Base-by-base conservation (phyloP, 2,329 filamentous ascomycete species). In the Alternaria arbusti region DNA sequence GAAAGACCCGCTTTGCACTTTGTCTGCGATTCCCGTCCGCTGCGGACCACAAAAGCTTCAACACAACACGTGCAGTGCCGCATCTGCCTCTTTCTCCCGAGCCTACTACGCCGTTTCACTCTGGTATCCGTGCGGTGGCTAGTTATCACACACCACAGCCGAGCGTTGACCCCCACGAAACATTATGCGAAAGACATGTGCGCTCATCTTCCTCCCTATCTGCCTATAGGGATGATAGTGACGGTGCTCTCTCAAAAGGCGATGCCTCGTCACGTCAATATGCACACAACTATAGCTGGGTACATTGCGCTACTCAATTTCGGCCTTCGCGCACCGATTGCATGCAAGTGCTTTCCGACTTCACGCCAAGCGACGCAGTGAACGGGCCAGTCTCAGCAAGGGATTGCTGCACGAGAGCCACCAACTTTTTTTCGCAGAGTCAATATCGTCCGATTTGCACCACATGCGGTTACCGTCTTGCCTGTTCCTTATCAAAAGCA, bases 311-410 rank as follows among this genome's bases (percentile, higher is more conserved):
- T 56, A 40, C 49, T 36, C 20, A 40, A 40, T 64, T 67, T 40
- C 63, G 63, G 59, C 64, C 64, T 57, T 57, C 46, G 66, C 61
- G 61, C 60, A 63, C 61, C 59, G 59, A 57, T 26, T 28, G 25
- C 49, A 54, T 59, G 60, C 60, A 63, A 73, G 68, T 68, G 66
- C 68, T 69, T 61, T 58, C 65, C 57, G 52, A 63, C 49, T 55
- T 73, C 72, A 76, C 74, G 75, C 76, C 75, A 76, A 77, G 74
- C 40, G 55, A 69, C 64, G 70, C 66, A 52, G 67, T 72, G 67
- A 74, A 52, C 67, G 58, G 60, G 67, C 59, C 32, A 66, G 58
- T 15, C 40, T 59, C 63, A 55, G 58, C 68, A 69, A 65, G 68
- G 60, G 45, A 43, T 52, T 46, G 59, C 64, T 70, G 69, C 70